phyloP scores from a whole-genome alignment of 1,284 basidiomycete species.

The Malassezia globosa region DNA sequence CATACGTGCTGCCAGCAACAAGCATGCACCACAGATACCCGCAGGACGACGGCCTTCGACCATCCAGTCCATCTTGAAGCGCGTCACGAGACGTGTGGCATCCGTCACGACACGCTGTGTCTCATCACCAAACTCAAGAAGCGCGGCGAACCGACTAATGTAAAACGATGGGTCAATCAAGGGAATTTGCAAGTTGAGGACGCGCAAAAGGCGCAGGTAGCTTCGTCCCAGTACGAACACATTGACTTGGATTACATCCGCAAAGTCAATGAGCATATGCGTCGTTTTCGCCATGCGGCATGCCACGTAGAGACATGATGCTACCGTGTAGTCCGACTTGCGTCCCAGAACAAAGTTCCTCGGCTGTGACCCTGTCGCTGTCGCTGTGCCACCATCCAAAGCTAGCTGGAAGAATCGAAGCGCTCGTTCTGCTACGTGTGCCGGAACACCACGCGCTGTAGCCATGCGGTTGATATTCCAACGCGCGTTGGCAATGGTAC shows the following conservation, averaged over 20 bases:
- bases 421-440: slow-evolving; percentile 68
- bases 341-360: slow-evolving; percentile 55
- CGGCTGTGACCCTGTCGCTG: slow-evolving; percentile 30
- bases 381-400: slow-evolving; percentile 58
- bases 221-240: slow-evolving; percentile 94
- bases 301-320: slow-evolving; percentile 87
- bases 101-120: slow-evolving; percentile 84
- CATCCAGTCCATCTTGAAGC: slow-evolving; percentile 97
- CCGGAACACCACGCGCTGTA: slow-evolving; percentile 63
- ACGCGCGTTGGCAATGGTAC: slow-evolving; percentile 75
- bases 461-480: slow-evolving; percentile 72
- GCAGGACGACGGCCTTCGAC: slow-evolving; percentile 85
- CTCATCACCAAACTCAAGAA: slow-evolving; percentile 91
- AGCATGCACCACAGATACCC: slow-evolving; percentile 89
- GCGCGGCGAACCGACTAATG: slow-evolving; percentile 88
- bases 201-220: slow-evolving; percentile 84
- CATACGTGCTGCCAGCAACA: slow-evolving; percentile 92
- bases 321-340: slow-evolving; percentile 80
- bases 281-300: slow-evolving; percentile 77
- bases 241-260: slow-evolving; percentile 59
- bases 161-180: slow-evolving; percentile 94
- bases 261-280: slow-evolving; percentile 96
- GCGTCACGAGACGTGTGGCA: slow-evolving; percentile 80
- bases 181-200: slow-evolving; percentile 69
- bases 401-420: slow-evolving; percentile 83